Evolutionary conservation across 352 stramenopile species (phyloP).

Genomic region (Thraustotheca clavata): DNA sequence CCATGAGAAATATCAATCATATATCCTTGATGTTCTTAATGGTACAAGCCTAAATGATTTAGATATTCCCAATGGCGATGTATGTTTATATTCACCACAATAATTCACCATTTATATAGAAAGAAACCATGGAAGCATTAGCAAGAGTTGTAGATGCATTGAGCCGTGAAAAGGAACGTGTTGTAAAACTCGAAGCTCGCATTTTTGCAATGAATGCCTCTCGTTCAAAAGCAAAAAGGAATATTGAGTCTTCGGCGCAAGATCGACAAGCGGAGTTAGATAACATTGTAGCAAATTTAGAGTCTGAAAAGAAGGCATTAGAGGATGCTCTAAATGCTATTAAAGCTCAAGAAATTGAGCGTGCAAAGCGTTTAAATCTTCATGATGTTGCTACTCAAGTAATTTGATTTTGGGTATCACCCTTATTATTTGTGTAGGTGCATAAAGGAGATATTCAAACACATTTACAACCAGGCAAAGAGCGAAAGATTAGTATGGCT

Average conservation of each 20-base stretch:
- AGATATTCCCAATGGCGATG: slow-evolving; percentile 1
- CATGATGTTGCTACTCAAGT: not conserved
- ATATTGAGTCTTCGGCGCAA: not conserved
- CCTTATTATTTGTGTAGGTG: not conserved
- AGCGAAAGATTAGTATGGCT: not conserved
- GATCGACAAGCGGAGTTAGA: slow-evolving; percentile 8
- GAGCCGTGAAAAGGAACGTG: slow-evolving; percentile 12
- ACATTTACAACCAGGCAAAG: not conserved
- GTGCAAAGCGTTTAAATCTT: not conserved
- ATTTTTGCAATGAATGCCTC: slow-evolving; percentile 11
- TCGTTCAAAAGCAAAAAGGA: not conserved
- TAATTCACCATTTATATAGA: not conserved
- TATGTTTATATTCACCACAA: not conserved
- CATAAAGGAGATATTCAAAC: not conserved
- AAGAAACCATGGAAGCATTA: slow-evolving; percentile 11
- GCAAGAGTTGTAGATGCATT: slow-evolving; percentile 2
- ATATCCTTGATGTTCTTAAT: slow-evolving; percentile 14
- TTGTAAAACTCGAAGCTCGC: slow-evolving; percentile 9
- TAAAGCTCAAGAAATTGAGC: not conserved
- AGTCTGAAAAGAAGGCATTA: not conserved
- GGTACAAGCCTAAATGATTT: not conserved
- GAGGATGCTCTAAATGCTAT: not conserved
- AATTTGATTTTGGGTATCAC: not conserved
- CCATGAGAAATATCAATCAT: slow-evolving; percentile 6
- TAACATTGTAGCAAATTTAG: not conserved